These are phyloP conservation scores for Ceratocystis cubensis DNA, from an alignment of 2,329 filamentous ascomycete species.

Conservation along the genomic window DNA sequence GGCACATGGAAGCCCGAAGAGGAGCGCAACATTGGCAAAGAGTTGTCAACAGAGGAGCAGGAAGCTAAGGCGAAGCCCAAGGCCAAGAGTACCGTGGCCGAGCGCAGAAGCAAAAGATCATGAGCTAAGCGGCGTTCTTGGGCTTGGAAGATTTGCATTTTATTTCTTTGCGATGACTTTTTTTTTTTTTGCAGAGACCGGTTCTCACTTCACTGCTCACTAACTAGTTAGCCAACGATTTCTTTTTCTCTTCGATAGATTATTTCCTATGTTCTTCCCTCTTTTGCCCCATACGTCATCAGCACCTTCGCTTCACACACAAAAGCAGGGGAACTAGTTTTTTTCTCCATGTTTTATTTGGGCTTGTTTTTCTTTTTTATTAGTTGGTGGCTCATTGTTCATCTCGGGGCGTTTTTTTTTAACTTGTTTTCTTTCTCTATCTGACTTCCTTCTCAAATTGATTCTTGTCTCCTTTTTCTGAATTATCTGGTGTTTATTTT, in stretches of 20 bases:
- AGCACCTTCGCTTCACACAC: no score
- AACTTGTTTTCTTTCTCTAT: neutral
- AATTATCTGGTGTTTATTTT: no score
- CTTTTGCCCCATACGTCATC: neutral
- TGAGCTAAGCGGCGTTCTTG: conserved; percentile 2
- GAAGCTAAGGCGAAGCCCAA: neutral
- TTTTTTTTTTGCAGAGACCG: neutral
- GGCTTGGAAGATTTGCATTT: neutral
- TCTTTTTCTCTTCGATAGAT: conserved; percentile 16
- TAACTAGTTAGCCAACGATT: neutral
- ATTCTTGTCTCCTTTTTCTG: neutral
- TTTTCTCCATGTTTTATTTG: no score
- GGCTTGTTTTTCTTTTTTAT: no score
- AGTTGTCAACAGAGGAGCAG: neutral
- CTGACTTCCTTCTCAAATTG: neutral
- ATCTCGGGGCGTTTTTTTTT: neutral
- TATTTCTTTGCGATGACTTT: neutral
- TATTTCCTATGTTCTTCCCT: neutral
- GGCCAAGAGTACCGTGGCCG: neutral
- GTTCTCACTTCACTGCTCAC: neutral
- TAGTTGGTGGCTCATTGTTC: no score
- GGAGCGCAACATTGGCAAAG: conserved; percentile 55
- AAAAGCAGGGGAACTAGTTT: no score
- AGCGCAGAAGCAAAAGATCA: conserved; percentile 8
- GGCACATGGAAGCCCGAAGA: conserved; percentile 75